phyloP scores from a whole-genome alignment of 352 stramenopile species.

The Thalassiosira hispida region DNA sequence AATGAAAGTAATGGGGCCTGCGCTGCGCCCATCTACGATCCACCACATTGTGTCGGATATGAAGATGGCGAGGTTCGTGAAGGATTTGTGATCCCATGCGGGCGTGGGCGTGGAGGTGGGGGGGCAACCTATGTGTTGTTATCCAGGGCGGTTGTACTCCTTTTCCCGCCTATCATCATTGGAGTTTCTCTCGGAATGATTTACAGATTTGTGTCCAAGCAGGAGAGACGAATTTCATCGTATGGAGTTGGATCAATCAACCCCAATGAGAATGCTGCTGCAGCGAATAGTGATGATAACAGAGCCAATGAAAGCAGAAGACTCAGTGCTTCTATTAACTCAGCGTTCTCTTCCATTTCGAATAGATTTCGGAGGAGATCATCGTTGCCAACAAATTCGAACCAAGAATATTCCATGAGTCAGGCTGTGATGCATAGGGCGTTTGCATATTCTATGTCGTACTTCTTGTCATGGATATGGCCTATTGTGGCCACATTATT shows the following conservation, averaged over 20 bases:
- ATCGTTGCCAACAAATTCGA: too few species aligned
- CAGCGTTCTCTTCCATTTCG: not conserved
- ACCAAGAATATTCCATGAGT: not conserved
- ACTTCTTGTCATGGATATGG: not conserved
- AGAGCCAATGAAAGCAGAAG: constrained; percentile 7
- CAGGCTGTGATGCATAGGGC: not conserved
- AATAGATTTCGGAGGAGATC: not conserved
- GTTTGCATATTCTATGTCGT: not conserved
- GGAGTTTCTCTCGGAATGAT: not conserved
- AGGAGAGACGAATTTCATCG: not conserved
- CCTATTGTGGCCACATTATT: not conserved
- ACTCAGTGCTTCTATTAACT: not conserved
- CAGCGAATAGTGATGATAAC: too few species aligned
- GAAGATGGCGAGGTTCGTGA: constrained; percentile 23
- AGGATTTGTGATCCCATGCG: too few species aligned
- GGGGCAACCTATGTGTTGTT: not conserved
- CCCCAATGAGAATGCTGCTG: too few species aligned
- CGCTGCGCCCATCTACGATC: constrained; percentile 7
- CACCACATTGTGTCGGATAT: constrained; percentile 27
- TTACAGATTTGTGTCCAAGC: not conserved
- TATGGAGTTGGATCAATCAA: constrained; percentile 8
- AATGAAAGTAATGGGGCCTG: constrained; percentile 1
- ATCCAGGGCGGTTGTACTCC: not conserved
- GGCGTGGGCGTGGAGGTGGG: not conserved
- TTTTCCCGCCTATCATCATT: not conserved